Evolutionary conservation across 2,329 filamentous ascomycete species (phyloP).

Genomic region (Dryadomyces quercivorus): DNA sequence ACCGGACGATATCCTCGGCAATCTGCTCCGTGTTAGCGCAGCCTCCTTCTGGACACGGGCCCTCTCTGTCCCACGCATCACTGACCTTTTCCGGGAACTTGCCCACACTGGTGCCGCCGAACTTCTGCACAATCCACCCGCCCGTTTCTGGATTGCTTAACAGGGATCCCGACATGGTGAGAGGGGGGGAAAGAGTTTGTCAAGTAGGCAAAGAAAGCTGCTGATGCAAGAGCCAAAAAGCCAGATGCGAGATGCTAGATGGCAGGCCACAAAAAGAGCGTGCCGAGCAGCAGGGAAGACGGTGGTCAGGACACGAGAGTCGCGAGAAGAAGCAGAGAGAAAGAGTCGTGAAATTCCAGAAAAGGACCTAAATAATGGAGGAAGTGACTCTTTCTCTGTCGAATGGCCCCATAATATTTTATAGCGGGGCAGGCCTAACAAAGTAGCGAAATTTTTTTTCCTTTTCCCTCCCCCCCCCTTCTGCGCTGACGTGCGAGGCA

Average conservation of each 20-base stretch:
- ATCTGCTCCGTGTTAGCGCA: conserved; percentile 18
- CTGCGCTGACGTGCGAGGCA: too few species aligned
- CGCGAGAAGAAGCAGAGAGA: neutral
- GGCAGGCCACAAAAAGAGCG: neutral
- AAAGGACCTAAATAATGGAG: neutral
- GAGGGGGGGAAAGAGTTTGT: neutral
- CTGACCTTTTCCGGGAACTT: conserved; percentile 41
- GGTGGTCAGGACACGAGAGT: neutral
- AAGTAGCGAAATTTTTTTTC: neutral
- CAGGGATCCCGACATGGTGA: conserved; percentile 8
- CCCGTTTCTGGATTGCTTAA: conserved; percentile 6
- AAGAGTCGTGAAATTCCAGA: neutral
- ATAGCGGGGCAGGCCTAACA: neutral
- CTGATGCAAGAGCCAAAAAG: neutral
- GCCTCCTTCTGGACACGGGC: neutral
- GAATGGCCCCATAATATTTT: neutral
- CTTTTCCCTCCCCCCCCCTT: neutral
- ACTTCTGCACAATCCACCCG: conserved; percentile 48
- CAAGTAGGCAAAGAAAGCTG: too few species aligned
- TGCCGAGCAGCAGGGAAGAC: neutral
- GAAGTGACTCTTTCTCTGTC: neutral
- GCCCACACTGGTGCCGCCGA: conserved; percentile 46
- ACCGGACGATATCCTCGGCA: conserved; percentile 14
- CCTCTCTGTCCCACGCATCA: conserved; percentile 10
- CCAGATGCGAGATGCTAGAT: neutral